Conservation (phyloP, 805 yeast species). For the Candida tibetensis region DNA sequence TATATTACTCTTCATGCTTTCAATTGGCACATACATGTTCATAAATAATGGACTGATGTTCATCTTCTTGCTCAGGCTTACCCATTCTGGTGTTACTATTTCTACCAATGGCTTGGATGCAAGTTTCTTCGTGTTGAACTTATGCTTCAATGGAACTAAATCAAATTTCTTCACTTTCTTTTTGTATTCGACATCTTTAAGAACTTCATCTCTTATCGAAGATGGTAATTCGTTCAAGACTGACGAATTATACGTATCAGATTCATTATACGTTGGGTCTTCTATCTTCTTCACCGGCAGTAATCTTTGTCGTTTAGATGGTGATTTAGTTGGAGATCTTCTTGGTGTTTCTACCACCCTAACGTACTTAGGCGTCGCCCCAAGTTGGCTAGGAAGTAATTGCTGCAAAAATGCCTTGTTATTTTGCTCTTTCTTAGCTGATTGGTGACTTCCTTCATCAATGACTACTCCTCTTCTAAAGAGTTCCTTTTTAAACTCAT, state of each 20-base stretch:
- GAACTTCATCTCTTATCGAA: constrained; percentile 32
- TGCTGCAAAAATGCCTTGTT: constrained; percentile 35
- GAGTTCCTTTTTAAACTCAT: constrained; percentile 57
- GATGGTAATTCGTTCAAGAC: constrained; percentile 40
- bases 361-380: constrained; percentile 27
- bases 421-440: not conserved
- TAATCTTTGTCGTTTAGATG: constrained; percentile 11
- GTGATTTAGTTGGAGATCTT: constrained; percentile 23
- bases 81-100: constrained; percentile 21
- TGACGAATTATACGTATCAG: constrained; percentile 33
- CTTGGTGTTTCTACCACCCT: constrained; percentile 32
- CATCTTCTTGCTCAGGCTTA: constrained; percentile 15
- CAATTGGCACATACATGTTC: not conserved
- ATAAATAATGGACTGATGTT: constrained; percentile 8
- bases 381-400: constrained; percentile 31
- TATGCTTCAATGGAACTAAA: constrained; percentile 26
- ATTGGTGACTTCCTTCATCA: constrained; percentile 1
- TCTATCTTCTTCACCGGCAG: constrained; percentile 14
- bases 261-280: constrained; percentile 17
- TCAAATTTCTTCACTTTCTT: constrained; percentile 24
- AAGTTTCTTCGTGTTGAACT: constrained; percentile 16
- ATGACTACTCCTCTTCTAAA: constrained; percentile 38
- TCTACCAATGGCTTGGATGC: constrained; percentile 11
- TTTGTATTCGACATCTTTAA: constrained; percentile 32
- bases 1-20: constrained; percentile 13